A percentile compares a stretch with the other conserved stretches of the same genome.
Evolutionary conservation across 495 filamentous ascomycete genomes (phyloP).

Genomic region (Daldinia decipiens): DNA sequence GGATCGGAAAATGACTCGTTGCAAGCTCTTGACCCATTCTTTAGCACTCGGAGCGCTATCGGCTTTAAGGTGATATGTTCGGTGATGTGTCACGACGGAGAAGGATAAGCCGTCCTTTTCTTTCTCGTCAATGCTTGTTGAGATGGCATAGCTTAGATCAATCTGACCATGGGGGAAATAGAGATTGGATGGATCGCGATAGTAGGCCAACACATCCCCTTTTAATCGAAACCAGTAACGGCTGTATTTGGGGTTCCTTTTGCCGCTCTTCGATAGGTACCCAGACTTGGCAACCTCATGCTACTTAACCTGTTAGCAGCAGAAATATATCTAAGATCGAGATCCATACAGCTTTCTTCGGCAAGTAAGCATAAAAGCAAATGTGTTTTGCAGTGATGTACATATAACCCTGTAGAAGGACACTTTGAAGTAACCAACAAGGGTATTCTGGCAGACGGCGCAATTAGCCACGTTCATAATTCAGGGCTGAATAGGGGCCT

Average conservation of each 20-base stretch:
- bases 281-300: conserved; percentile 86
- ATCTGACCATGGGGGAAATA: conserved; percentile 95
- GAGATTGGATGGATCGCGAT: conserved; percentile 79
- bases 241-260: conserved; percentile 86
- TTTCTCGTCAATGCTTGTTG: conserved; percentile 76
- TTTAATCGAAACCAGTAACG: conserved; percentile 98
- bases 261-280: conserved; percentile 87
- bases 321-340: neutral
- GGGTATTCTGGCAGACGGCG: conserved; percentile 74
- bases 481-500: neutral
- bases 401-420: conserved; percentile 93
- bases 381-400: conserved; percentile 95
- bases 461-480: conserved; percentile 20
- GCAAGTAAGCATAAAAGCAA: conserved; percentile 96
- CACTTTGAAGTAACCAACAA: conserved; percentile 92
- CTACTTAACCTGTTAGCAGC: conserved; percentile 55
- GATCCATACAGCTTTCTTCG: conserved; percentile 79
- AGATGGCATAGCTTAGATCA: conserved; percentile 91
- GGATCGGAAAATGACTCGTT: conserved; percentile 93
- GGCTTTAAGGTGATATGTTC: conserved; percentile 87
- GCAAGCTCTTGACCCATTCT: conserved; percentile 95
- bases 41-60: conserved; percentile 90
- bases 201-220: conserved; percentile 96
- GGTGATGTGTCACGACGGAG: conserved; percentile 81
- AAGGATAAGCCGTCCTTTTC: conserved; percentile 82